Base-by-base conservation (phyloP, 176 grass and related monocot species). In the Bolboschoenus planiculmis region DNA sequence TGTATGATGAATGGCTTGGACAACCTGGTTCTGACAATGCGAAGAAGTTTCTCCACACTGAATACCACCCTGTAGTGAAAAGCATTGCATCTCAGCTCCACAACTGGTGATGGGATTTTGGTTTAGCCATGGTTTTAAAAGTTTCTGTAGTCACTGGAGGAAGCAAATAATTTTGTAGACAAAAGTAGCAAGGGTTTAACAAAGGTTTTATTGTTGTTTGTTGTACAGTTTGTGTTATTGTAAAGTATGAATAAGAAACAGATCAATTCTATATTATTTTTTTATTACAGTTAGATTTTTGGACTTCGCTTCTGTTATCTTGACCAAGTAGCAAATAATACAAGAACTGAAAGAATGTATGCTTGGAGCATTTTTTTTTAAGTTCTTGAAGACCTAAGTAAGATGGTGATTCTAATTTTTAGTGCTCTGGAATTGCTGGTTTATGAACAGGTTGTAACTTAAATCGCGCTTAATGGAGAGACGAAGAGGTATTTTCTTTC, bases 11-110 rank as follows among this genome's bases (percentile, higher is more conserved):
- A 33, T 99, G 96, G 96, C 87, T 99, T 33, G 89, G 83, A 10
- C 74, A 95, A 40, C 96, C 96, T 79, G 92, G 96, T 80, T 93
- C 92, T 47, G 96, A 99, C 5, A 93, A 88, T 29, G 96, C 96
- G n/a, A 91, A 82, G 84, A 93, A 68, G 26, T 91, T 93, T 81
- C 57, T 99, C 79, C 96, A 99, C 60, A 99, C 96, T 0, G 75
- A 77, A 21, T 99, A 95, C 53, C 96, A 99, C 84, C 91, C 90
- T 1, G 71, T 99, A 78, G 91, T 95, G 61, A 95, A 93, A 87
- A 99, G 89, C 47, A 87, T 91, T 5, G 83, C 89, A 34, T 99
- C 96, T 0, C 96, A 99, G 58, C 79, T 99, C 72, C 92, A 93
- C 11, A 95, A 99, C 63, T 99, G 96, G 90, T 98, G 92, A 95